These are phyloP conservation scores for Protostelium mycophagum DNA, from an alignment of 78 protist genomes.

Conservation along the genomic window DNA sequence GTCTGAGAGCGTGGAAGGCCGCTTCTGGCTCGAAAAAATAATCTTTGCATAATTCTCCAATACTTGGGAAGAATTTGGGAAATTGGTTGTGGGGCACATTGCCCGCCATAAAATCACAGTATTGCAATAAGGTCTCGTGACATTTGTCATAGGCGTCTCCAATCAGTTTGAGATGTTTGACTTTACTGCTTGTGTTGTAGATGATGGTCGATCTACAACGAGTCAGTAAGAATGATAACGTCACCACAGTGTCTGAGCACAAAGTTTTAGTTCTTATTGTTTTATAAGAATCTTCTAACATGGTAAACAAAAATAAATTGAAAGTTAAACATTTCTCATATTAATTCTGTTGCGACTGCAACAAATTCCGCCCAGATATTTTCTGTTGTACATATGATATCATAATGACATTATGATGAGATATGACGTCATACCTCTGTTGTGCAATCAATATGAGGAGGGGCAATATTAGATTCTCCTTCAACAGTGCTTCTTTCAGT, in stretches of 20 bases:
- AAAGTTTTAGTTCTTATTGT: too few species aligned
- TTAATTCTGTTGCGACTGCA: too few species aligned
- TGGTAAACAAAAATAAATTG: too few species aligned
- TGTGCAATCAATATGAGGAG: conserved; percentile 29
- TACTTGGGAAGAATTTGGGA: conserved; percentile 11
- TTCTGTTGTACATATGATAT: too few species aligned
- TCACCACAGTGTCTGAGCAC: background rate
- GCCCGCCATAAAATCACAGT: conserved; percentile 23
- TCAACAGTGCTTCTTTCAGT: conserved; percentile 23
- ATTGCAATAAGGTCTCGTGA: conserved; percentile 59
- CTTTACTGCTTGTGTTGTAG: background rate
- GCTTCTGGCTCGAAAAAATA: conserved; percentile 47
- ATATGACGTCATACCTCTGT: conserved; percentile 21
- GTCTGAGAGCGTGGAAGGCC: conserved; percentile 34
- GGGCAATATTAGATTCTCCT: conserved; percentile 27
- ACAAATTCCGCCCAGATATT: too few species aligned
- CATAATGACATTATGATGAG: background rate
- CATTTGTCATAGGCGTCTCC: conserved; percentile 66
- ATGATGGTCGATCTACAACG: background rate
- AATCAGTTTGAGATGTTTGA: conserved; percentile 42
- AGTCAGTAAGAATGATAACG: background rate
- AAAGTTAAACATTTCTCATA: too few species aligned
- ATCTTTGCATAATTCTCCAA: background rate
- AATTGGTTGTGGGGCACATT: conserved; percentile 3
- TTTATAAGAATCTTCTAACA: too few species aligned